These are phyloP conservation scores for Didymella pinodella DNA, from an alignment of 2,329 filamentous ascomycete genomes.

Conservation along the genomic window DNA sequence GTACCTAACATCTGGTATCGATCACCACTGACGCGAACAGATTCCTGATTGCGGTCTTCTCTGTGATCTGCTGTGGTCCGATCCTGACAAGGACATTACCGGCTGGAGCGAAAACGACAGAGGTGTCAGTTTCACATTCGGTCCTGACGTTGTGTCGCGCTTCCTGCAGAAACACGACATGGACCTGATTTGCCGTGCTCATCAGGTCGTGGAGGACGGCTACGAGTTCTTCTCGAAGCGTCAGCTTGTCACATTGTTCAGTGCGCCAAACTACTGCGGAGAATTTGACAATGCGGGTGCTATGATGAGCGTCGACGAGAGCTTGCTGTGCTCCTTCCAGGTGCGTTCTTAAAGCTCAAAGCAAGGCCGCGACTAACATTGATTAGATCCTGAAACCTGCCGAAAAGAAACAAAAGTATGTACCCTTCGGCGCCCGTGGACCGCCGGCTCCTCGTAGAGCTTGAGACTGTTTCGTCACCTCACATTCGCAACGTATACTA, in stretches of 20 bases:
- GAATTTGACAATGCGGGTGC: constrained; percentile 99
- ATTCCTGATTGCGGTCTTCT: constrained; percentile 97
- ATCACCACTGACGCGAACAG: constrained; percentile 61
- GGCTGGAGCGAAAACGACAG: constrained; percentile 99
- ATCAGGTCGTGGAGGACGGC: constrained; percentile 98
- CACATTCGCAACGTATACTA: constrained; percentile 50
- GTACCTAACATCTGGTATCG: constrained; percentile 51
- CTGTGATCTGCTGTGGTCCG: constrained; percentile 97
- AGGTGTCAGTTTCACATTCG: constrained; percentile 98
- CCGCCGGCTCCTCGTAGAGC: constrained; percentile 73
- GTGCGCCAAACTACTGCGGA: constrained; percentile 97
- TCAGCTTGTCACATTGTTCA: constrained; percentile 96
- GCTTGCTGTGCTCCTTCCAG: constrained; percentile 98
- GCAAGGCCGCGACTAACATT: constrained; percentile 28
- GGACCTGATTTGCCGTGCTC: constrained; percentile 98
- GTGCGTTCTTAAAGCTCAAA: constrained; percentile 57
- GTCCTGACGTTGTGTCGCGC: constrained; percentile 93
- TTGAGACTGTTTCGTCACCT: constrained; percentile 49
- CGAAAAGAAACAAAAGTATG: constrained; percentile 99
- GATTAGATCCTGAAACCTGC: constrained; percentile 94
- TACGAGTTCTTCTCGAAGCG: constrained; percentile 99
- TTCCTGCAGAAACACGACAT: constrained; percentile 99
- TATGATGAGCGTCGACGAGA: constrained; percentile 99
- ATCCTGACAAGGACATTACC: constrained; percentile 98
- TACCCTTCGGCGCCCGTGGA: constrained; percentile 76